Evolutionary conservation across 192 early-diverging fungal genomes (phyloP).

Genomic region (Umbelopsis sp.): DNA sequence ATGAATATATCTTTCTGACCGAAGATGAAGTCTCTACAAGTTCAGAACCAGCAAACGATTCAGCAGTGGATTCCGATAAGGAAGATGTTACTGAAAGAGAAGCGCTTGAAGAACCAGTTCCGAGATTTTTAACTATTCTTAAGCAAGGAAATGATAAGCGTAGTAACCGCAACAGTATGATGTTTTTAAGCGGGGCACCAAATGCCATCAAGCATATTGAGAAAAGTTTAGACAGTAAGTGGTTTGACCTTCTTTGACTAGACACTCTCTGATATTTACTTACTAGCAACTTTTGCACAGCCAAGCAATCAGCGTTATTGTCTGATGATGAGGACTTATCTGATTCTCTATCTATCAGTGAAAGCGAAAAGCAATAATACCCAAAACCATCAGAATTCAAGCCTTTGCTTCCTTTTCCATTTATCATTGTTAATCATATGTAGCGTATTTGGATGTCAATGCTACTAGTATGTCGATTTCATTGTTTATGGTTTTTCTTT

Average conservation of each 20-base stretch:
- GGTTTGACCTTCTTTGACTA: background rate
- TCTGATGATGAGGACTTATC: background rate
- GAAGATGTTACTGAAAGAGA: background rate
- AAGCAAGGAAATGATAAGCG: conserved; percentile 13
- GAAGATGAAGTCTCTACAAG: conserved; percentile 57
- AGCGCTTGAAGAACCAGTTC: background rate
- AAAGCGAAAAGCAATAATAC: background rate
- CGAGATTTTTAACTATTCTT: background rate
- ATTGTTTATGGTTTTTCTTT: too few species aligned
- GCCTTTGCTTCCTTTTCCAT: background rate
- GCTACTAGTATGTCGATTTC: too few species aligned
- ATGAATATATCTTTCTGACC: conserved; percentile 78
- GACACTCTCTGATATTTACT: background rate
- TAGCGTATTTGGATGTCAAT: too few species aligned
- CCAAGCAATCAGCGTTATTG: conserved; percentile 8
- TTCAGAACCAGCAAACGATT: conserved; percentile 26
- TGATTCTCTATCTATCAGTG: background rate
- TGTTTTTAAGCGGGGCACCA: conserved; percentile 32
- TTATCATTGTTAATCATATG: too few species aligned
- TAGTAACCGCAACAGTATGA: conserved; percentile 40
- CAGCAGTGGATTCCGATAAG: background rate
- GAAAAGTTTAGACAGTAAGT: conserved; percentile 33
- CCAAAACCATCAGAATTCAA: background rate
- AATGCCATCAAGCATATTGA: conserved; percentile 33
- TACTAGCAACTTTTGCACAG: background rate